Evolutionary conservation across 768 basidiomycete genomes (phyloP), one percentile per base, ranked within the genome.

Genomic region (Dendrothele bispora): DNA sequence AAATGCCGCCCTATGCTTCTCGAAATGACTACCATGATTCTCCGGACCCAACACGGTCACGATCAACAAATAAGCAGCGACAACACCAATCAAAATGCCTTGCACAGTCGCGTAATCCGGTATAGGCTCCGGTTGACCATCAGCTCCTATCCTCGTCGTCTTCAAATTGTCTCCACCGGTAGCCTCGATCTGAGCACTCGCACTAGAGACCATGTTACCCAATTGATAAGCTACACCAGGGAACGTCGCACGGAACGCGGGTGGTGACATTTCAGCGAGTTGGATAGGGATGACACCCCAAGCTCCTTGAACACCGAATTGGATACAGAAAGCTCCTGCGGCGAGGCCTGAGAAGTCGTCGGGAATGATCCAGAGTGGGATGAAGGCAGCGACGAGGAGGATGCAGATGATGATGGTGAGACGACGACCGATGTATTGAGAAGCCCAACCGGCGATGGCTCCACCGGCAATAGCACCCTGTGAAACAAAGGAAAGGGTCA

Each of bases 21-120:
- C 94, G 59, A 95, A 98, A 67, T 88, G 89, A 8, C 81, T 73
- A 7, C 84, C 80, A 55, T 88, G 87, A 49, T 54, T 85, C 84
- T 80, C 79, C 0, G 88, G 86, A 3, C 93, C 94, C 47, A 95
- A 63, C 53, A 91, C 69, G 11, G 85, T 86, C 57, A 90, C 75
- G 59, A 91, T 24, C 37, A 95, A 65, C 35, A 91, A 81, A 53
- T 86, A 95, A 0, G 81, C 84, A 1, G 88, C 75, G 17, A 97
- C 86, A 21, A 78, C 75, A 7, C 93, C 94, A 38, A 97, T 85
- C n/a, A 43, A 43, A 14, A n/a, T 55, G 45, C 29, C 43, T 51
- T 47, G 43, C 22, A 63, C 67, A 30, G 61, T 69, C 5, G 73
- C 77, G 46, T 80, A 80, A 48, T 78, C 73, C 2, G 72, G 58